These are phyloP conservation scores for Beta corolliflora DNA, from an alignment of 179 eudicot genomes.

Conservation along the genomic window DNA sequence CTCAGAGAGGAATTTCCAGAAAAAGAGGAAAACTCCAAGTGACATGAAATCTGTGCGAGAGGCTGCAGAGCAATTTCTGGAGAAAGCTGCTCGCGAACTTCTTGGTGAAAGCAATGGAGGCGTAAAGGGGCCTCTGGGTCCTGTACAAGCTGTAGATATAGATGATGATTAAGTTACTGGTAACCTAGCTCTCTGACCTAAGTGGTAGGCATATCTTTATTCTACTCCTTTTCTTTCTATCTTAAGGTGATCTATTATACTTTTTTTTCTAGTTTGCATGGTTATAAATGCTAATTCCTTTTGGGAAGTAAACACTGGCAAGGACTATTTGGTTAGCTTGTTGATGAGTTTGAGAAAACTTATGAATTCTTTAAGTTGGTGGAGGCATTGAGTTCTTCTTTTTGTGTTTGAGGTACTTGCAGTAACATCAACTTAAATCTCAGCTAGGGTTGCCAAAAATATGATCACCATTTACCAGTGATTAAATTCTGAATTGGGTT, in stretches of 20 bases:
- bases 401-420: not conserved
- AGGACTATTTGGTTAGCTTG: not conserved
- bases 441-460: not conserved
- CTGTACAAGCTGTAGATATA: conserved; percentile 39
- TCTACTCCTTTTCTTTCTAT: not conserved
- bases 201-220: conserved; percentile 18
- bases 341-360: not conserved
- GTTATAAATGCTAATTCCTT: not conserved
- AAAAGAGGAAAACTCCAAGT: conserved; percentile 72
- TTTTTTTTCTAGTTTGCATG: not conserved
- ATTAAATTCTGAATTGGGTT: not conserved
- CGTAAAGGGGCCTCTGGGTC: conserved; percentile 75
- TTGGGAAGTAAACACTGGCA: not conserved
- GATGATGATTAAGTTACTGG: conserved; percentile 44
- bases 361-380: not conserved
- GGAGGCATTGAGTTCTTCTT: conserved; percentile 3
- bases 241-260: not conserved
- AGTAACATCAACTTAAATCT: not conserved
- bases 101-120: conserved; percentile 65
- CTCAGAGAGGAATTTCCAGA: conserved; percentile 54
- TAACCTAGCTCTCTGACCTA: not conserved
- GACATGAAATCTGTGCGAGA: conserved; percentile 72
- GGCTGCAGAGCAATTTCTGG: conserved; percentile 90
- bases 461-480: not conserved
- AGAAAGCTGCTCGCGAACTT: conserved; percentile 92